phyloP scores from a whole-genome alignment of 208 protist species.

The Ichthyophonus hoferi region DNA sequence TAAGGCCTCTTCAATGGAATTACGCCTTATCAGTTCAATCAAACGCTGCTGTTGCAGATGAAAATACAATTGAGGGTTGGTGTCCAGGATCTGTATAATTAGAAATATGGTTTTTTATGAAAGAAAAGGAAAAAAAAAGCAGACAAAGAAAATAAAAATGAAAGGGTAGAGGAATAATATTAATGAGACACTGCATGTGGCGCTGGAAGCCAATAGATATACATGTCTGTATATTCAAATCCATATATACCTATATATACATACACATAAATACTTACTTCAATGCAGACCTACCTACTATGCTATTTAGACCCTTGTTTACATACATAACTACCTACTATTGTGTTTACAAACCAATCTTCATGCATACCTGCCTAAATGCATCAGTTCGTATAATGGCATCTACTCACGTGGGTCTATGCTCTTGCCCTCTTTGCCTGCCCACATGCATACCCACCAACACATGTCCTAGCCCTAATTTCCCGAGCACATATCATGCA shows the following conservation, averaged over 20 bases:
- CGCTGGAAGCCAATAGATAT: too few relatives aligned
- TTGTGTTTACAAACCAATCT: background rate
- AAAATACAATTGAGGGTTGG: slow-evolving; percentile 64
- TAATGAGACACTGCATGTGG: too few relatives aligned
- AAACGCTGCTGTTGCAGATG: slow-evolving; percentile 71
- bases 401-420: background rate
- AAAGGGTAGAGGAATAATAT: too few relatives aligned
- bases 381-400: too few relatives aligned
- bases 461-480: background rate
- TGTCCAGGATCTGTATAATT: slow-evolving; percentile 62
- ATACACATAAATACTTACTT: background rate
- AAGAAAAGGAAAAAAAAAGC: too few relatives aligned
- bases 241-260: background rate
- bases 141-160: too few relatives aligned
- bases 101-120: too few relatives aligned
- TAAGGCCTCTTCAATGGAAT: slow-evolving; percentile 57
- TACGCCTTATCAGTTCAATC: slow-evolving; percentile 72
- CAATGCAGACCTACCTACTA: too few relatives aligned
- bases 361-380: too few relatives aligned
- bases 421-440: background rate
- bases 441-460: background rate
- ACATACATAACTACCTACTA: background rate
- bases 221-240: too few relatives aligned
- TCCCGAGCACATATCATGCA: background rate
- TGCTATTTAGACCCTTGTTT: too few relatives aligned